A percentile compares a stretch with the other conserved stretches of the same genome.
Evolutionary conservation across 352 stramenopile species (phyloP).

Genomic region (Elongisporangium prolatum): DNA sequence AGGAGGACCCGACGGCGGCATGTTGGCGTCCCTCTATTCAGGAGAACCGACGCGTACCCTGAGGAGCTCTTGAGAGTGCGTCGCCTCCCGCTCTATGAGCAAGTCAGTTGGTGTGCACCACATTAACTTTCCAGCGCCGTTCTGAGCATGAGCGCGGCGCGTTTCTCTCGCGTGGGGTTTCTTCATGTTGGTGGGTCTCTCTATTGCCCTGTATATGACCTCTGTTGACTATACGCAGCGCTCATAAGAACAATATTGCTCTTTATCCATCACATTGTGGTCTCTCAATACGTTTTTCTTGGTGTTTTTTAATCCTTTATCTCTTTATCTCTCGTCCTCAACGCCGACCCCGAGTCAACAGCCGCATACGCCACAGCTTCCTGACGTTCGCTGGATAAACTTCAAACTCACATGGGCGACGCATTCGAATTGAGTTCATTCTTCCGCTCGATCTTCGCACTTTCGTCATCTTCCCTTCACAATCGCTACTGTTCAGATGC

Average conservation of each 20-base stretch:
- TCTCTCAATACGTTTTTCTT: background rate
- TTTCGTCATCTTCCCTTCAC: background rate
- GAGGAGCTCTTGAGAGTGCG: background rate
- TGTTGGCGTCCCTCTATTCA: background rate
- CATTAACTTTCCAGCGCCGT: background rate
- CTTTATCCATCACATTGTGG: background rate
- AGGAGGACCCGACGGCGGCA: conserved; percentile 9
- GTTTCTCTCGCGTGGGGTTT: background rate
- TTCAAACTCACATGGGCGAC: background rate
- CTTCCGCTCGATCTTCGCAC: background rate
- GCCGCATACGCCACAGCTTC: background rate
- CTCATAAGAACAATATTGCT: background rate
- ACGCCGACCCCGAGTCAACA: too few species aligned
- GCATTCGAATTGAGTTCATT: background rate
- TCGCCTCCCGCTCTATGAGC: background rate
- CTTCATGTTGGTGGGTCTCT: background rate
- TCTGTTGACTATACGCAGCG: background rate
- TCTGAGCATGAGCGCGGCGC: background rate
- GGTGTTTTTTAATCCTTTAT: background rate
- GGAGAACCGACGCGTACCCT: background rate
- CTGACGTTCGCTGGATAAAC: background rate
- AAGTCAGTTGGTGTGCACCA: background rate
- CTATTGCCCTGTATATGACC: too few species aligned
- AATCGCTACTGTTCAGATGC: background rate
- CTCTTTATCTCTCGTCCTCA: background rate